Evolutionary conservation across 257 asterid species (phyloP).

Genomic region (Avicennia marina): DNA sequence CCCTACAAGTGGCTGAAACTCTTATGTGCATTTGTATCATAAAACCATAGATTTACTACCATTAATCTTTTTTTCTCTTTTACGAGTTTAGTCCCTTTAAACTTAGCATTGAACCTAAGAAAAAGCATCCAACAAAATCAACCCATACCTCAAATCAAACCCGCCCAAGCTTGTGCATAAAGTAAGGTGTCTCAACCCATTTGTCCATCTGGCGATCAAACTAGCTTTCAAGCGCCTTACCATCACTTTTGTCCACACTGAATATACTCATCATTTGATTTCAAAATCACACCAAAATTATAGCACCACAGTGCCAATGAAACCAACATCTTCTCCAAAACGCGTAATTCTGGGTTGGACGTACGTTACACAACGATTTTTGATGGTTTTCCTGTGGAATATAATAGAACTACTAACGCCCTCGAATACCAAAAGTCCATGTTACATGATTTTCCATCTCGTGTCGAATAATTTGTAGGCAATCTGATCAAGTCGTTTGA

Average conservation of each 20-base stretch:
- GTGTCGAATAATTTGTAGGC: conserved; percentile 33
- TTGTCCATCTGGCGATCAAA: conserved; percentile 35
- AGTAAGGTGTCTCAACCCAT: conserved; percentile 40
- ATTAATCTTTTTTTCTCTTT: too few species aligned
- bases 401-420: conserved; percentile 17
- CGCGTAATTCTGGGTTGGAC: conserved; percentile 26
- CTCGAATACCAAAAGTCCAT: conserved; percentile 19
- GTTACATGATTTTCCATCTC: conserved; percentile 26
- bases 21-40: too few species aligned
- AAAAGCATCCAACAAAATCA: too few species aligned
- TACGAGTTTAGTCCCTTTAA: too few species aligned
- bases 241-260: conserved; percentile 40
- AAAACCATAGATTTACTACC: too few species aligned
- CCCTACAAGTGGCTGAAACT: too few species aligned
- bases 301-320: not conserved
- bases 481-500: conserved; percentile 13
- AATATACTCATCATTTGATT: conserved; percentile 30
- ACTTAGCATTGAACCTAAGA: too few species aligned
- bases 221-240: conserved; percentile 45
- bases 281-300: conserved; percentile 24
- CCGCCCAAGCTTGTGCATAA: too few species aligned
- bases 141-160: too few species aligned
- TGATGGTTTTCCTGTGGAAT: conserved; percentile 24
- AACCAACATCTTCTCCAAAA: conserved; percentile 20
- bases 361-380: conserved; percentile 9